Evolutionary conservation across 805 yeast species (phyloP).

Genomic region (Starmerella gropengiesseri): DNA sequence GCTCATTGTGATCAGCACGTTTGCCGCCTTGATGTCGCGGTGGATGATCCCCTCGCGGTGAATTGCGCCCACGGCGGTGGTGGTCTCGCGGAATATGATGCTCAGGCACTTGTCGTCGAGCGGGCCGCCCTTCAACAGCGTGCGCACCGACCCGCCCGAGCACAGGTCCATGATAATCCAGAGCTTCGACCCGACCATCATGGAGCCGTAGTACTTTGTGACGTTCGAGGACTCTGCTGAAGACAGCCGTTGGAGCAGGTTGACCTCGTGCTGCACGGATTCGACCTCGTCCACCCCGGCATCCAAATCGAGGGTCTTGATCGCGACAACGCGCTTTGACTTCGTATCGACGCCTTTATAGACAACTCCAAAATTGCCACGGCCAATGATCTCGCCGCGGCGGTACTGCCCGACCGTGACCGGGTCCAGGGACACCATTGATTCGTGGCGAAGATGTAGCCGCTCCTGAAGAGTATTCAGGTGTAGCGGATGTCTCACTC

Average conservation of each 20-base stretch:
- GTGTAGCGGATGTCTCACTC: too few species aligned
- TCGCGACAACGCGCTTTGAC: constrained; percentile 76
- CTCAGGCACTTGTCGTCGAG: constrained; percentile 77
- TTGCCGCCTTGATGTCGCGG: constrained; percentile 94
- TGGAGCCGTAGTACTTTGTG: constrained; percentile 83
- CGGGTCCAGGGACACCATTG: constrained; percentile 8
- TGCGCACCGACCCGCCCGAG: constrained; percentile 90
- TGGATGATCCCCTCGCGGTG: constrained; percentile 89
- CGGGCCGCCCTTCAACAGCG: constrained; percentile 73
- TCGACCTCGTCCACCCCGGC: constrained; percentile 88
- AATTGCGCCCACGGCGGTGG: constrained; percentile 66
- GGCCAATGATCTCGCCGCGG: constrained; percentile 82
- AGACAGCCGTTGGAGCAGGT: constrained; percentile 69
- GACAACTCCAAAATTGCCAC: constrained; percentile 95
- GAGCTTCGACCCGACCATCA: constrained; percentile 73
- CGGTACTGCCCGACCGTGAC: constrained; percentile 39
- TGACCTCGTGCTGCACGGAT: constrained; percentile 89
- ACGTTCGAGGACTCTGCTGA: constrained; percentile 67
- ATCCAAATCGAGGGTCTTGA: constrained; percentile 83
- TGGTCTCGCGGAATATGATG: constrained; percentile 72
- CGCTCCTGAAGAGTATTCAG: too few species aligned
- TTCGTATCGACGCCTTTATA: constrained; percentile 57
- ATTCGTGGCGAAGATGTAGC: too few species aligned
- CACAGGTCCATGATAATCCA: constrained; percentile 98
- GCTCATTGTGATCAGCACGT: constrained; percentile 75